Evolutionary conservation across 305 asterid genomes (phyloP).

Genomic region (Fraxinus paxiana): DNA sequence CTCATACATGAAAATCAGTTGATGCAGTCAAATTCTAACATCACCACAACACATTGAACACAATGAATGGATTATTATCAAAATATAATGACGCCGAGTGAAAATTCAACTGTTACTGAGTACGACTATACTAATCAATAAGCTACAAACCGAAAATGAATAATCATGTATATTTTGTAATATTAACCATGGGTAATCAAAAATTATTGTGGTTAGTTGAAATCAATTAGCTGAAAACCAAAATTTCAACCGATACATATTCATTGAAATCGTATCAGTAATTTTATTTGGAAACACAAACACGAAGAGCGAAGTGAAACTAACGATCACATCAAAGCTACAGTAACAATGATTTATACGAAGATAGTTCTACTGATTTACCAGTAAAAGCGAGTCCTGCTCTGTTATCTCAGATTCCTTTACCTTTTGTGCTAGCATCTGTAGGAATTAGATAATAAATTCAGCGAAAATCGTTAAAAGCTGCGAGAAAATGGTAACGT

Average conservation of each 20-base stretch:
- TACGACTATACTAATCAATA: not conserved
- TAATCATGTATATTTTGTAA: not conserved
- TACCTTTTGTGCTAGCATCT: slow-evolving; percentile 85
- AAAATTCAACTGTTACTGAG: not conserved
- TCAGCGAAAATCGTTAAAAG: not conserved
- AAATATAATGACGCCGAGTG: not conserved
- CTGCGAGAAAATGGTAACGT: not conserved
- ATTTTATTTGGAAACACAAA: slow-evolving; percentile 2
- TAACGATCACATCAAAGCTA: not conserved
- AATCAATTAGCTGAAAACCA: not conserved
- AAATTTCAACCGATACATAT: not conserved
- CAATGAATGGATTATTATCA: not conserved
- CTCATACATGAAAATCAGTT: not conserved
- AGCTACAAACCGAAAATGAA: not conserved
- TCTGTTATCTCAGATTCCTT: slow-evolving; percentile 83
- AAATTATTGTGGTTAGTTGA: not conserved
- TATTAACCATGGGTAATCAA: not conserved
- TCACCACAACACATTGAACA: not conserved
- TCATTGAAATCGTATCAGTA: not conserved
- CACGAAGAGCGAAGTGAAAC: not conserved
- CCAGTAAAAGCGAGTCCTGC: slow-evolving; percentile 91
- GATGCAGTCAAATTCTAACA: not conserved
- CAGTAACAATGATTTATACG: not conserved
- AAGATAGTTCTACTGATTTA: slow-evolving; percentile 25
- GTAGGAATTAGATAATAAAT: slow-evolving; percentile 23